These are phyloP conservation scores for Onygenales sp. DNA, from an alignment of 2,329 filamentous ascomycete genomes.

Conservation along the genomic window DNA sequence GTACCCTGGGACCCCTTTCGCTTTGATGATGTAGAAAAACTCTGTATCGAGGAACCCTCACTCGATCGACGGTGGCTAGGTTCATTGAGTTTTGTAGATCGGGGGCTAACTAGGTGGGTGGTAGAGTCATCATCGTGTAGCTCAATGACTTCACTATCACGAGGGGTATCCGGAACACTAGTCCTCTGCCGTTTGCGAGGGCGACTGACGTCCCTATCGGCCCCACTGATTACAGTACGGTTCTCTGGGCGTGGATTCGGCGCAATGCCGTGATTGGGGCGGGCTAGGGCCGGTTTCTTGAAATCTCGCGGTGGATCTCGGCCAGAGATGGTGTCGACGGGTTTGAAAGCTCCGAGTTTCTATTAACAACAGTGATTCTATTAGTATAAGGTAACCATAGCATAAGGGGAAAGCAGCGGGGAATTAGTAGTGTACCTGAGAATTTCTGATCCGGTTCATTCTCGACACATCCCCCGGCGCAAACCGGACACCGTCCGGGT, in stretches of 20 bases:
- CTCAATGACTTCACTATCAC: background rate
- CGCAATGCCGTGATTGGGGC: background rate
- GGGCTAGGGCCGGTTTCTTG: no score
- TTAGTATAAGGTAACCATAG: no score
- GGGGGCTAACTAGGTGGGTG: background rate
- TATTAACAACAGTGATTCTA: no score
- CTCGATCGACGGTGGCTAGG: background rate
- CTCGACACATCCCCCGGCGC: background rate
- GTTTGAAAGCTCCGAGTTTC: no score
- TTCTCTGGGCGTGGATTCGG: background rate
- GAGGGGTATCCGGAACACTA: background rate
- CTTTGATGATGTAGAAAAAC: background rate
- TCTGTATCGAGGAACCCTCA: background rate
- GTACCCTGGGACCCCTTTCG: background rate
- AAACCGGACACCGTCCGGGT: background rate
- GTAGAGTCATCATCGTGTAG: background rate
- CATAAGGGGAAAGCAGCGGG: background rate
- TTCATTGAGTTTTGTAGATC: background rate
- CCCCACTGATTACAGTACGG: background rate
- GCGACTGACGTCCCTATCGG: background rate
- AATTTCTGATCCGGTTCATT: background rate
- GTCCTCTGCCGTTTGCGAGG: constrained; percentile 8
- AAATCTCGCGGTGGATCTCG: no score
- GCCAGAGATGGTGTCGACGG: no score
- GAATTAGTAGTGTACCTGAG: background rate